Evolutionary conservation across 2,329 filamentous ascomycete genomes (phyloP).

Genomic region (Penicillium paneum): DNA sequence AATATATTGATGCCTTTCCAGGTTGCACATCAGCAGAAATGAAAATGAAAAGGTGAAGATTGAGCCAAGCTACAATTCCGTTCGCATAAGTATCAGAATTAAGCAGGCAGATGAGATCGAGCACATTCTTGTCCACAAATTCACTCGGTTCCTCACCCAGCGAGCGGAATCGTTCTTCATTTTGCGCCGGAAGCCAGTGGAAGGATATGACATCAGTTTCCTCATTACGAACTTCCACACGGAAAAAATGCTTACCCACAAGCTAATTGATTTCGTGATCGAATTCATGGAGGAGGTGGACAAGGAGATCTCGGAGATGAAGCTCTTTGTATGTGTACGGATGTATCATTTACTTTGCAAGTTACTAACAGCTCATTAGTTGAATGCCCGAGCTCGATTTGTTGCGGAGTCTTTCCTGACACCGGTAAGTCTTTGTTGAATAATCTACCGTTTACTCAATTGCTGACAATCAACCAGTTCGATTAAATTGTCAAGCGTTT

Average conservation of each 20-base stretch:
- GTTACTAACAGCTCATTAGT: conserved; percentile 49
- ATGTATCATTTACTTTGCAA: not conserved
- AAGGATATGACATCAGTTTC: conserved; percentile 98
- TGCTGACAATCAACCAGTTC: conserved; percentile 23
- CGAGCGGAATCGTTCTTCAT: conserved; percentile 97
- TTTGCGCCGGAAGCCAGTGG: conserved; percentile 87
- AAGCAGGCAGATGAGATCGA: conserved; percentile 99
- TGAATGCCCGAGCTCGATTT: conserved; percentile 95
- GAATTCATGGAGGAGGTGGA: conserved; percentile 99
- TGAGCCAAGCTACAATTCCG: conserved; percentile 94
- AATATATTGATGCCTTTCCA: not conserved
- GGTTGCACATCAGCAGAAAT: conserved; percentile 80
- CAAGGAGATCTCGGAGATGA: conserved; percentile 99
- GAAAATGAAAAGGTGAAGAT: conserved; percentile 96
- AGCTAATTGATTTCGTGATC: conserved; percentile 98
- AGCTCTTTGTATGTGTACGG: conserved; percentile 78
- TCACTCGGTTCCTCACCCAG: conserved; percentile 93
- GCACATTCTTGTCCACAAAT: conserved; percentile 85
- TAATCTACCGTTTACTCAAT: conserved; percentile 1
- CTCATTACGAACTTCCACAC: conserved; percentile 98
- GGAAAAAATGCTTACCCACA: conserved; percentile 98
- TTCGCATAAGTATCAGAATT: conserved; percentile 96
- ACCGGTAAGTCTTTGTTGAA: conserved; percentile 57
- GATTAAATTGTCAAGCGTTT: conserved; percentile 28
- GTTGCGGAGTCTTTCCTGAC: conserved; percentile 98